Evolutionary conservation across 192 early-diverging fungal species (phyloP), one percentile per base, ranked within the genome.

Genomic region (Lobosporangium transversale): DNA sequence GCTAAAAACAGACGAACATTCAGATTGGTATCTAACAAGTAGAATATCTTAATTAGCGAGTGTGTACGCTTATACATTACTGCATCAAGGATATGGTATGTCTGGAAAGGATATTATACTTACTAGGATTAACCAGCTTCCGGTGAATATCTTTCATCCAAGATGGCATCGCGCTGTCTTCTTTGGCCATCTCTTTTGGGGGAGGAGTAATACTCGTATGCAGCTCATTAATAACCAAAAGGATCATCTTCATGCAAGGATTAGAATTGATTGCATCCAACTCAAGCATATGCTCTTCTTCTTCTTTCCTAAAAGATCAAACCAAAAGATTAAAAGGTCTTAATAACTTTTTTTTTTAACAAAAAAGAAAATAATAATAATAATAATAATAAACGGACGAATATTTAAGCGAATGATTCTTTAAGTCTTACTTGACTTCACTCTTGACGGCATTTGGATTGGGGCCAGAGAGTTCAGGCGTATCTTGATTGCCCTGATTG

Each of bases 111-210:
- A n/a, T n/a, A n/a, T n/a, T 29, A 3, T 0, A 65, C 32, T 52
- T 80, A 82, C 85, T 71, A 15, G 31, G 61, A 50, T 63, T 62
- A 17, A 57, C 65, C 43, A 90, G 82, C 50, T 85, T 87, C 18
- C 61, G 65, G n/a, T 79, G 36, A 7, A 92, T 66, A 45, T 83
- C 83, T 9, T 78, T 73, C 86, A 92, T 92, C 91, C 91, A 93
- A 3, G 47, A 30, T 1, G 89, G 89, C 86, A 90, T 87, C 17
- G 44, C 35, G 1, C 37, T 49, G 5, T 67, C 61, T 18, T 74
- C 68, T 24, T 66, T 59, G 1, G 66, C 58, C 64, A 76, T 62
- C 29, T 67, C 63, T 20, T 51, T 56, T 10, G 50, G 40, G 7
- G 83, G 74, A 2, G 79, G 76, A 14, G 79, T 79, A 29, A 85